A percentile compares a stretch with the other conserved stretches of the same genome.
phyloP scores from a whole-genome alignment of 345 rosid species.

The Mallotus nudiflorus region DNA sequence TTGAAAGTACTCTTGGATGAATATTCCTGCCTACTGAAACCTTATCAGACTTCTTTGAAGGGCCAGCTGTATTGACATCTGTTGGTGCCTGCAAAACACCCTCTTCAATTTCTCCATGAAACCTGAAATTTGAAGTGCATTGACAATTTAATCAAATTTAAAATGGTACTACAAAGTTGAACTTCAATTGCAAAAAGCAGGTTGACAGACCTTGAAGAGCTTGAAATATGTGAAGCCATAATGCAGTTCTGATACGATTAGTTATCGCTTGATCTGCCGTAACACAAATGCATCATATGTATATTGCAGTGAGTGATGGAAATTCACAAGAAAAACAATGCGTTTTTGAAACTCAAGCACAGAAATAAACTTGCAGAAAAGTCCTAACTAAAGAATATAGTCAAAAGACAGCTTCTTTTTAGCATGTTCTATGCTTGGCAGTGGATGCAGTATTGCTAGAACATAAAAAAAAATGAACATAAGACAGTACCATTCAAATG shows the following conservation, averaged over 20 bases:
- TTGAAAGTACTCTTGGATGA: constrained; percentile 33
- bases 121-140: constrained; percentile 30
- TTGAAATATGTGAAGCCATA: constrained; percentile 36
- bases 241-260: too few species aligned
- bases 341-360: too few species aligned
- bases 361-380: too few species aligned
- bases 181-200: not conserved
- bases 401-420: too few species aligned
- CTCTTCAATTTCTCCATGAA: constrained; percentile 30
- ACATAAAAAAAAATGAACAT: too few species aligned
- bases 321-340: too few species aligned
- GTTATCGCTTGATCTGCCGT: too few species aligned
- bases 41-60: not conserved
- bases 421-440: too few species aligned
- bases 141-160: not conserved
- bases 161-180: too few species aligned
- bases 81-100: constrained; percentile 6
- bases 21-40: constrained; percentile 19
- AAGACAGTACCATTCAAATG: too few species aligned
- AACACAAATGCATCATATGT: not conserved
- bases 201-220: constrained; percentile 36
- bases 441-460: too few species aligned
- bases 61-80: not conserved
- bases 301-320: not conserved
- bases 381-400: too few species aligned